Evolutionary conservation across 2,329 filamentous ascomycete species (phyloP).

Genomic region (Arthrobotrys iridis): DNA sequence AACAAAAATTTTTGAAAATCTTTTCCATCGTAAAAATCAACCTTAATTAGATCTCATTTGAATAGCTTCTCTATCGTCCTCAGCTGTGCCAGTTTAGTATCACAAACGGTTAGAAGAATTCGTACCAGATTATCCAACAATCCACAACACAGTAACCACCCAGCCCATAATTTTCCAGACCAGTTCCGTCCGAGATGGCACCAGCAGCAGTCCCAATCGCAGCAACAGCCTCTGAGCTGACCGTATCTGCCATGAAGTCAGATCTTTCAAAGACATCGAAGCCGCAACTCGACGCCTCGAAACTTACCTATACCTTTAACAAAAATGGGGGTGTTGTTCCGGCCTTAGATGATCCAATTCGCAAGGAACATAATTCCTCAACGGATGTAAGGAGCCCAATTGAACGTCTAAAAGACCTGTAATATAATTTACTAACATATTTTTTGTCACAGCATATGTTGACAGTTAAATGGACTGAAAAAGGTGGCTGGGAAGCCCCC

Average conservation of each 20-base stretch:
- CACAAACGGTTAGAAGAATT: neutral
- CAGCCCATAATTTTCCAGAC: neutral
- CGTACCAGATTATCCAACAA: conserved; percentile 29
- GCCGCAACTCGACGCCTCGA: conserved; percentile 66
- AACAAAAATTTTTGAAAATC: conserved; percentile 30
- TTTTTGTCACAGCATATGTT: conserved; percentile 81
- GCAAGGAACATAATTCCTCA: conserved; percentile 34
- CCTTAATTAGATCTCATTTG: conserved; percentile 19
- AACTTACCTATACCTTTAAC: conserved; percentile 68
- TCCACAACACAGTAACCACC: conserved; percentile 14
- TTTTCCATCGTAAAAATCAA: conserved; percentile 18
- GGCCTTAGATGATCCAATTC: conserved; percentile 63
- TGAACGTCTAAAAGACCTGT: neutral
- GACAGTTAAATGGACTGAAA: conserved; percentile 73
- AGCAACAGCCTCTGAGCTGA: conserved; percentile 27
- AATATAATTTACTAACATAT: neutral
- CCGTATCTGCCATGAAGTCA: conserved; percentile 32
- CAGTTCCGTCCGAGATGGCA: conserved; percentile 29
- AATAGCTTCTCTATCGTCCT: conserved; percentile 11
- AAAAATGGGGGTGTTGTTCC: conserved; percentile 67
- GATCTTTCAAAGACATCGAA: conserved; percentile 24
- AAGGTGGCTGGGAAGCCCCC: conserved; percentile 76
- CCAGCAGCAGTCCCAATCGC: conserved; percentile 48
- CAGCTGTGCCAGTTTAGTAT: conserved; percentile 6
- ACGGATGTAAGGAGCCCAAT: conserved; percentile 39